These are phyloP conservation scores for Carnegiea gigantea DNA, from an alignment of 179 eudicot species.

Conservation along the genomic window DNA sequence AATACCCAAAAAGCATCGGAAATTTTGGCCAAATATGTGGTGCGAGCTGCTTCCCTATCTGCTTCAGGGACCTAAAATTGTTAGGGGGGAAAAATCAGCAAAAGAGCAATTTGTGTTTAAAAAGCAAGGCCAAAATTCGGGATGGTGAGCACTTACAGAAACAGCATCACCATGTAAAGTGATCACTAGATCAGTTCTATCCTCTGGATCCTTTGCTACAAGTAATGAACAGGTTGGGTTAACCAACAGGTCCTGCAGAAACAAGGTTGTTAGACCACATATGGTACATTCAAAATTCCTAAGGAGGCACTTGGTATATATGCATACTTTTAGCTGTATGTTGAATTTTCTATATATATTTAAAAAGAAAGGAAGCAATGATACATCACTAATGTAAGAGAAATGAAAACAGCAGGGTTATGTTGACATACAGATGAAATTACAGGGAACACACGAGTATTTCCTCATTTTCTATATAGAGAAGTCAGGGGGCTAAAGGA, in stretches of 20 bases:
- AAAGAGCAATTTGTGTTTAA: not conserved
- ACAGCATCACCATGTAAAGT: conserved; percentile 87
- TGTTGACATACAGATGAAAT: not conserved
- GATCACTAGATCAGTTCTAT: conserved; percentile 81
- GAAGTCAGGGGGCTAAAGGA: too few species aligned
- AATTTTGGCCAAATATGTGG: conserved; percentile 74
- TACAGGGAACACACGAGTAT: not conserved
- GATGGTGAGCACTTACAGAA: conserved; percentile 48
- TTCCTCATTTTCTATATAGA: not conserved
- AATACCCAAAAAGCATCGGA: conserved; percentile 91
- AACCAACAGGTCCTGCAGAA: conserved; percentile 72
- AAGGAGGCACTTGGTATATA: not conserved
- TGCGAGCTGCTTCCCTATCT: conserved; percentile 60
- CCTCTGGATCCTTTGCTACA: conserved; percentile 93
- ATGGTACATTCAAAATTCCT: not conserved
- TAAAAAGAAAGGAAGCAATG: not conserved
- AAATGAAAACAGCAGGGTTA: not conserved
- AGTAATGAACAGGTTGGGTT: conserved; percentile 87
- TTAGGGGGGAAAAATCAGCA: not conserved
- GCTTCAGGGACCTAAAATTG: conserved; percentile 56
- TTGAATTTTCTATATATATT: not conserved
- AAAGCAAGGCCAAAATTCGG: conserved; percentile 1
- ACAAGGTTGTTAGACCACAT: conserved; percentile 6
- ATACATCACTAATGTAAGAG: not conserved
- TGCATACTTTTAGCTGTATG: not conserved